Evolutionary conservation across 1,139 yeast genomes (phyloP).

Genomic region (Sugiyamaella neomexicana): DNA sequence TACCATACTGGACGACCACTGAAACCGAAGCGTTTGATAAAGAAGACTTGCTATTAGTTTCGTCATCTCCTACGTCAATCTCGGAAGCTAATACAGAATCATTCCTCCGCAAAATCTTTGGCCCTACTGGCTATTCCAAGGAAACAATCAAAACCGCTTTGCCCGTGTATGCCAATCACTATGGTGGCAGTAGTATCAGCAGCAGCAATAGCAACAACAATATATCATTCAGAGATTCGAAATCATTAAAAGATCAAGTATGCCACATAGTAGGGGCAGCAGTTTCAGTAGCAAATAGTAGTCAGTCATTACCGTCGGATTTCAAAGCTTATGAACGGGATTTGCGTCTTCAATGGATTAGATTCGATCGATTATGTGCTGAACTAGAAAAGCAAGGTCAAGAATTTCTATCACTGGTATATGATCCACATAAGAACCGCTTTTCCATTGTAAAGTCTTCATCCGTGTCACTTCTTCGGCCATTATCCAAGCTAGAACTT

Average conservation of each 20-base stretch:
- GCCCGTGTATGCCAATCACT: conserved; percentile 41
- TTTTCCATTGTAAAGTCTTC: conserved; percentile 31
- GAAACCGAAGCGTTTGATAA: conserved; percentile 11
- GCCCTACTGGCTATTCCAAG: conserved; percentile 50
- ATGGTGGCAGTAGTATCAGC: conserved; percentile 25
- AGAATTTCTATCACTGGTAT: conserved; percentile 52
- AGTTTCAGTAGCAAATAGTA: conserved; percentile 25
- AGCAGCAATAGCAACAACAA: conserved; percentile 1
- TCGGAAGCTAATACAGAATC: conserved; percentile 41
- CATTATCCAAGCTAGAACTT: conserved; percentile 29
- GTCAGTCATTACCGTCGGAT: conserved; percentile 18
- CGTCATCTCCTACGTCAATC: conserved; percentile 19
- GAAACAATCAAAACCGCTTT: conserved; percentile 48
- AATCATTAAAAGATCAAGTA: conserved; percentile 38
- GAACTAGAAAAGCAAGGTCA: conserved; percentile 61
- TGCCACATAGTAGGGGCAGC: conserved; percentile 37
- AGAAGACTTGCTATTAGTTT: conserved; percentile 11
- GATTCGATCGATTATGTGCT: conserved; percentile 62
- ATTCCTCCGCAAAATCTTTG: conserved; percentile 49
- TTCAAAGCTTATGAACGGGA: conserved; percentile 35
- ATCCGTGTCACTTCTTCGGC: conserved; percentile 28
- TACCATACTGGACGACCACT: conserved; percentile 2
- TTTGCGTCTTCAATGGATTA: conserved; percentile 53
- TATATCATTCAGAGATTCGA: neutral
- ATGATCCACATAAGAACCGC: conserved; percentile 24